Evolutionary conservation across 169 alveolate species (phyloP).

Genomic region (Plasmodium relictum): DNA sequence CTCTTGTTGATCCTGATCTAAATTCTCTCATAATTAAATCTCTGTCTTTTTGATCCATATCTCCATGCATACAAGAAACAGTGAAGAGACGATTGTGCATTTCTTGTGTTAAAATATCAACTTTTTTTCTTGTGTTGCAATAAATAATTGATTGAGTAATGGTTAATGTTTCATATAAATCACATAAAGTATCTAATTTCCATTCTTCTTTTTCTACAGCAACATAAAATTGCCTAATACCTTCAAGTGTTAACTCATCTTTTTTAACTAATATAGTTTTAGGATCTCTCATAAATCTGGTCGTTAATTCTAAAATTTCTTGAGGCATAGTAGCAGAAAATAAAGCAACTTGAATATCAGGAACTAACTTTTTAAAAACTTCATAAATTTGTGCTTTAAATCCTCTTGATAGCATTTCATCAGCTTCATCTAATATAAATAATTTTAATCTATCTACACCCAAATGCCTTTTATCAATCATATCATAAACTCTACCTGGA

Average conservation of each 20-base stretch:
- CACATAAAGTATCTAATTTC: constrained; percentile 99
- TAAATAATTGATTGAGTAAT: constrained; percentile 99
- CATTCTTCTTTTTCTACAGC: constrained; percentile 99
- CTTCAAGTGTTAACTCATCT: constrained; percentile 98
- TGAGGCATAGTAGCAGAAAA: constrained; percentile 99
- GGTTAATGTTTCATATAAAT: constrained; percentile 97
- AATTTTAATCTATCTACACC: constrained; percentile 95
- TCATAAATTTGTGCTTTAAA: constrained; percentile 98
- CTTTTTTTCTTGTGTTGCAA: constrained; percentile 97
- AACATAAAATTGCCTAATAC: constrained; percentile 98
- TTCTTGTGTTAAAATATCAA: constrained; percentile 97
- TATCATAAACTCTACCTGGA: constrained; percentile 99
- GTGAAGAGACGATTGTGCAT: constrained; percentile 98
- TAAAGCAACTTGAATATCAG: constrained; percentile 96
- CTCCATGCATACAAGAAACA: constrained; percentile 98
- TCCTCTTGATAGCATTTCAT: constrained; percentile 98
- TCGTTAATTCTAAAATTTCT: constrained; percentile 97
- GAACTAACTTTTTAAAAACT: constrained; percentile 97
- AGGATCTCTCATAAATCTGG: constrained; percentile 98
- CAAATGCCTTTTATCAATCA: constrained; percentile 97
- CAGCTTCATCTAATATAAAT: constrained; percentile 99
- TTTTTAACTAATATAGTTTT: constrained; percentile 98
- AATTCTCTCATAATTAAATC: constrained; percentile 98
- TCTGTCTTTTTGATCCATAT: constrained; percentile 97
- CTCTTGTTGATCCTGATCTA: constrained; percentile 97